Conservation (phyloP, 805 yeast species). For the Lipomyces kockii region DNA sequence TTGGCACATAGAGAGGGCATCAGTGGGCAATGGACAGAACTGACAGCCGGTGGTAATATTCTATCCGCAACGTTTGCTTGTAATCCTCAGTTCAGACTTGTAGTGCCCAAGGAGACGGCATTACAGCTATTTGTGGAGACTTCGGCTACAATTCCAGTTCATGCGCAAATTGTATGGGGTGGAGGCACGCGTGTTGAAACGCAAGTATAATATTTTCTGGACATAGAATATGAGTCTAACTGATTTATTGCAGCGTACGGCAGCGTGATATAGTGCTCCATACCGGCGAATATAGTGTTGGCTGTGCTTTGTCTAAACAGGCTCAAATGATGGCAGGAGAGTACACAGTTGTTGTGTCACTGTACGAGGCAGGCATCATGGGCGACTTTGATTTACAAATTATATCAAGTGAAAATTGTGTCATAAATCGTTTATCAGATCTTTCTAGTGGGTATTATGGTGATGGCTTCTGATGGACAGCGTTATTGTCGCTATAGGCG, state of each 20-base stretch:
- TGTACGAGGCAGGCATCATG: constrained; percentile 25
- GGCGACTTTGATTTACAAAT: constrained; percentile 26
- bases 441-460: not conserved
- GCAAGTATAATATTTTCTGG: constrained; percentile 10
- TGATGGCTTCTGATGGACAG: not conserved
- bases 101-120: constrained; percentile 11
- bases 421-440: constrained; percentile 23
- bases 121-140: constrained; percentile 25
- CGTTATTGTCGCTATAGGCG: not conserved
- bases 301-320: constrained; percentile 17
- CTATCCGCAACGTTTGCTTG: constrained; percentile 16
- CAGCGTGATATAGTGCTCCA: constrained; percentile 23
- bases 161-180: constrained; percentile 31
- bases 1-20: not conserved
- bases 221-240: not conserved
- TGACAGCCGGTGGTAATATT: constrained; percentile 34
- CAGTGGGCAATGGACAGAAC: constrained; percentile 32
- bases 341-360: constrained; percentile 29
- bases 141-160: constrained; percentile 6
- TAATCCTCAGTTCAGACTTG: constrained; percentile 32
- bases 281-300: constrained; percentile 29
- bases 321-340: constrained; percentile 19
- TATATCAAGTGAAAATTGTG: constrained; percentile 5
- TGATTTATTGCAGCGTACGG: constrained; percentile 10
- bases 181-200: constrained; percentile 22